Percentiles rank a stretch among this genome's conserved stretches.
Evolutionary conservation across 1,284 basidiomycete genomes (phyloP).

Genomic region (Porogramme epimiltina): DNA sequence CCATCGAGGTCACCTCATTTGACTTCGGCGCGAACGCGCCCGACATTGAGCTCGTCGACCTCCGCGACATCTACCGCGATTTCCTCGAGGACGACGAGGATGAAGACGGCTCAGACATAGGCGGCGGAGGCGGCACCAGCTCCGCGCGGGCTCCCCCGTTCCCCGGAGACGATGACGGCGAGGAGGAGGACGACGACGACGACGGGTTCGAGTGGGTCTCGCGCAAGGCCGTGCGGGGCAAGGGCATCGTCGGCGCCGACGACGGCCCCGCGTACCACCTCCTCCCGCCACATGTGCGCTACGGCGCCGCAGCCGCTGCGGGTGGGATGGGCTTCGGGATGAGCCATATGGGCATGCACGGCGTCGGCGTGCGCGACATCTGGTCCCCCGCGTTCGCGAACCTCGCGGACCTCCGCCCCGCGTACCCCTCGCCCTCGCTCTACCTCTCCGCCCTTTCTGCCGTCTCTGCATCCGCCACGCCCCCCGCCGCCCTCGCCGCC

Average conservation of each 20-base stretch:
- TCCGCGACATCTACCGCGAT: constrained; percentile 93
- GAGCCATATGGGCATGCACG: constrained; percentile 48
- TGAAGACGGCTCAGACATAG: constrained; percentile 38
- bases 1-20: constrained; percentile 82
- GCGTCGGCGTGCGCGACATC: constrained; percentile 50
- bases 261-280: constrained; percentile 66
- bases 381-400: constrained; percentile 49
- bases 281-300: constrained; percentile 71
- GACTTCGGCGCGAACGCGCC: constrained; percentile 87
- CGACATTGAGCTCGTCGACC: constrained; percentile 87
- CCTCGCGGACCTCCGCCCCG: constrained; percentile 31
- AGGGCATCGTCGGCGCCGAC: constrained; percentile 41
- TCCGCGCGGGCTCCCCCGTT: constrained; percentile 32
- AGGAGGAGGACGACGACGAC: constrained; percentile 48
- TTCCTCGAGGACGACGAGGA: constrained; percentile 86
- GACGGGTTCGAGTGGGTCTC: constrained; percentile 79
- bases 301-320: constrained; percentile 49
- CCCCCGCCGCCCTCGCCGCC: constrained; percentile 14
- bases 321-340: constrained; percentile 35
- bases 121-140: constrained; percentile 21
- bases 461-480: constrained; percentile 16
- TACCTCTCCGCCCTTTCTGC: constrained; percentile 33
- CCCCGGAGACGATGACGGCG: constrained; percentile 30
- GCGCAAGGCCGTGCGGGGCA: constrained; percentile 52
- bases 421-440: constrained; percentile 31